These are phyloP conservation scores for Chalciporus pseudorubinellus DNA, from an alignment of 768 basidiomycete species.

Conservation along the genomic window DNA sequence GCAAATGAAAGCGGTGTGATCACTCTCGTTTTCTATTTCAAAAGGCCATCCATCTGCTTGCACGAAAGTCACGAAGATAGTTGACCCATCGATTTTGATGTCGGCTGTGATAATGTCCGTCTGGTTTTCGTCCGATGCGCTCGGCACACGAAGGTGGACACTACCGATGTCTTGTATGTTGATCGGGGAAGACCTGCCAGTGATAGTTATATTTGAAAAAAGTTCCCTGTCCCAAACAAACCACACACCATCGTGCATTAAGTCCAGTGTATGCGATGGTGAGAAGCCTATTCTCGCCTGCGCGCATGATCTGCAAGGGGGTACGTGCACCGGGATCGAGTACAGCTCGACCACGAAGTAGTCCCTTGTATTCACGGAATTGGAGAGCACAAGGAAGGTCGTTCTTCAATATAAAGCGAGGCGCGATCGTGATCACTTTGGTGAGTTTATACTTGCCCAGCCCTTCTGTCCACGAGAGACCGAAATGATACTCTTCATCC, in stretches of 20 bases:
- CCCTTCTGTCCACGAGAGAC: conserved; percentile 90
- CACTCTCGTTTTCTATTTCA: conserved; percentile 84
- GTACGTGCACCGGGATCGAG: conserved; percentile 68
- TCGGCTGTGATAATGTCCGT: conserved; percentile 70
- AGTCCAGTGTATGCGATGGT: conserved; percentile 86
- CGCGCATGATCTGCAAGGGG: conserved; percentile 64
- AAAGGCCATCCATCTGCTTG: conserved; percentile 81
- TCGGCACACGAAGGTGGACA: conserved; percentile 68
- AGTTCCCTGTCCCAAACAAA: background rate
- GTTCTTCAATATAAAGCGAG: conserved; percentile 90
- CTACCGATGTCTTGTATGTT: conserved; percentile 89
- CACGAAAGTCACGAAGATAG: conserved; percentile 80
- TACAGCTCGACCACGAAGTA: conserved; percentile 56
- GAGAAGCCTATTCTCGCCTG: conserved; percentile 68
- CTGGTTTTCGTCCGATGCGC: conserved; percentile 35
- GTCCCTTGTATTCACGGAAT: conserved; percentile 82
- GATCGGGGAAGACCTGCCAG: conserved; percentile 82
- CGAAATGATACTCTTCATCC: conserved; percentile 72
- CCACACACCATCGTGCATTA: conserved; percentile 72
- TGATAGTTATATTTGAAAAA: background rate
- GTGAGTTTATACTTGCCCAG: conserved; percentile 96
- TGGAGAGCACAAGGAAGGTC: conserved; percentile 63
- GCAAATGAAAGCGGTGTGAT: conserved; percentile 60
- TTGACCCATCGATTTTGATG: conserved; percentile 79
- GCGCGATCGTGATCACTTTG: conserved; percentile 88